phyloP scores from a whole-genome alignment of 768 basidiomycete species.

The Panaeolus papilionaceus region DNA sequence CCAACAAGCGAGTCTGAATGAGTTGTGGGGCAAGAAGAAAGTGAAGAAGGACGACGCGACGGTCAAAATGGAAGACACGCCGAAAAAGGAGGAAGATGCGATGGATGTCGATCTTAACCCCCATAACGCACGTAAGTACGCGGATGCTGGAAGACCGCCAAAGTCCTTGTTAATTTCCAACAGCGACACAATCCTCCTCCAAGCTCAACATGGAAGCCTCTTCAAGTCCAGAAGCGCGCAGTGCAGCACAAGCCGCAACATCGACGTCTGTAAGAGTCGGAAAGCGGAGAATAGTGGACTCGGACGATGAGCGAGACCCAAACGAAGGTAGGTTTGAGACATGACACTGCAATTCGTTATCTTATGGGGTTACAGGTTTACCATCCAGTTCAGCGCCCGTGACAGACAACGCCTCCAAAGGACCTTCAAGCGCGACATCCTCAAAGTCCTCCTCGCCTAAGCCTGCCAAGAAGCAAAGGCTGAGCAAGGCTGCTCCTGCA shows the following conservation, averaged over 20 bases:
- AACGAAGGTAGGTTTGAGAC: constrained; percentile 14
- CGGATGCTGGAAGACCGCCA: neutral
- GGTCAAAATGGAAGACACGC: constrained; percentile 25
- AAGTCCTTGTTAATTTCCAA: constrained; percentile 8
- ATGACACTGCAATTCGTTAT: neutral
- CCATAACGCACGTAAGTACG: neutral
- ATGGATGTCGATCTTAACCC: constrained; percentile 37
- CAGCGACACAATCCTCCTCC: neutral
- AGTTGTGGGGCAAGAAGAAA: constrained; percentile 71
- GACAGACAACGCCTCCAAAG: neutral
- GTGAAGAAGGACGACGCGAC: constrained; percentile 33
- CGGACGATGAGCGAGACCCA: constrained; percentile 55
- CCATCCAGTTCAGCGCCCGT: neutral
- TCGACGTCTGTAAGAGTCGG: constrained; percentile 48
- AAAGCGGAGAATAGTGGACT: constrained; percentile 58
- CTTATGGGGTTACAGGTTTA: neutral
- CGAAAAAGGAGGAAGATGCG: constrained; percentile 31
- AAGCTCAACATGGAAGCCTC: neutral
- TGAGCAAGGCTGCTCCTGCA: neutral
- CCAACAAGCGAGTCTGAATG: constrained; percentile 80
- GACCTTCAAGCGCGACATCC: neutral
- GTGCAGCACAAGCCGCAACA: neutral
- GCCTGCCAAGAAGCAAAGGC: neutral
- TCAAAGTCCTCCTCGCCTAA: constrained; percentile 18
- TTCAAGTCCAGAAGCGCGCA: neutral